Evolutionary conservation across 225 moss, liverwort and hornwort species (phyloP), one percentile per base, ranked within the genome.

Genomic region (Ulota crispa): DNA sequence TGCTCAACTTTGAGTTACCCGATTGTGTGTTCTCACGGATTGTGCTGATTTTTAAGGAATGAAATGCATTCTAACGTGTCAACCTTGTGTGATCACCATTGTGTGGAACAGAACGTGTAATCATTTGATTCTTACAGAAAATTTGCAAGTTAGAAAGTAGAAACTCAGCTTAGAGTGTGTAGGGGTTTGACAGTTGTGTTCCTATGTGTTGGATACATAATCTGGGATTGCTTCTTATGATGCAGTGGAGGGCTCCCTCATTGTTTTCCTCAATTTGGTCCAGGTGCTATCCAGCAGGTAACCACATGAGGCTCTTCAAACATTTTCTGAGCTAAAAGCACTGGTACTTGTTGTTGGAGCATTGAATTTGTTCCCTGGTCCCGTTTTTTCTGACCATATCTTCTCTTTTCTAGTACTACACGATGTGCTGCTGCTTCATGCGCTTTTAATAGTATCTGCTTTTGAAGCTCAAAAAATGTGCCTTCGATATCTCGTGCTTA

Each of bases 201-300:
- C 32, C 55, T 56, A 26, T 14, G 14, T 62, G 52, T 77, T 73
- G 79, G 61, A 60, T 80, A 18, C 21, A 14, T n/a, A 31, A 62
- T 9, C 37, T 85, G 68, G 72, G 73, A 81, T 23, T 86, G 77
- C 69, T 60, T 68, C 4, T 74, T 69, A 27, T 83, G 75, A 74
- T 90, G 89, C 94, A 98, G 98, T 83, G 98, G 98, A 88, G 98
- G 98, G 9, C 80, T 99, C 55, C 98, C 98, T 55, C 98, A 99
- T 85, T 99, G 98, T 84, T 99, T 99, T 78, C 98, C 98, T 68
- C 98, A 99, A 77, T 99, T 99, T 82, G 98, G 98, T 66, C 98
- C 98, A 30, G 98, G 98, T 31, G 52, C 85, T 42, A 87, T 99
- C 19, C 98, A 99, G 83, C 98, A 98, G 98, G 98, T 95, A 86